A percentile compares a stretch with the other conserved stretches of the same genome.
Evolutionary conservation across 2,329 filamentous ascomycete genomes (phyloP).

Genomic region (Trichoderma citrinoviride): DNA sequence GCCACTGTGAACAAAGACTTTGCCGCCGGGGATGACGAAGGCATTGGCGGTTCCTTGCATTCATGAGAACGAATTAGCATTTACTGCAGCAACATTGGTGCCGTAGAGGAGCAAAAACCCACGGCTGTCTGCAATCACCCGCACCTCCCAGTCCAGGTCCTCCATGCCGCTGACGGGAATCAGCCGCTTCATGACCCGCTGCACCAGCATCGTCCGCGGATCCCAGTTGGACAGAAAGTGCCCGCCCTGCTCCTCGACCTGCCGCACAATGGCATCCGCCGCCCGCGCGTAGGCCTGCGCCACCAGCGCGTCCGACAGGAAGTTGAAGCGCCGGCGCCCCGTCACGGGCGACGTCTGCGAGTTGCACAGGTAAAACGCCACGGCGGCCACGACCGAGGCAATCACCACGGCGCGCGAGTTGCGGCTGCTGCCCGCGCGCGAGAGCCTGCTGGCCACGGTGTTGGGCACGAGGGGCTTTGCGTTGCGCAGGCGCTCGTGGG

Average conservation of each 20-base stretch:
- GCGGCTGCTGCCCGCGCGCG: conserved; percentile 31
- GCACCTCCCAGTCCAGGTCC: conserved; percentile 65
- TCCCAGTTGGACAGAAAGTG: conserved; percentile 60
- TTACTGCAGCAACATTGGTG: background rate
- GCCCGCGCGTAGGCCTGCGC: conserved; percentile 37
- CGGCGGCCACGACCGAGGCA: conserved; percentile 43
- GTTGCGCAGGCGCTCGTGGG: conserved; percentile 31
- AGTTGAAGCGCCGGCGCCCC: conserved; percentile 70
- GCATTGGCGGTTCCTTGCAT: conserved; percentile 64
- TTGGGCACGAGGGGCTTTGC: conserved; percentile 36
- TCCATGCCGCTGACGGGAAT: conserved; percentile 64
- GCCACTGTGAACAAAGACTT: conserved; percentile 76
- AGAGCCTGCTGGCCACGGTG: conserved; percentile 28
- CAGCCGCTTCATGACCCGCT: conserved; percentile 62
- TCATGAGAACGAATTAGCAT: background rate
- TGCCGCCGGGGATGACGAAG: conserved; percentile 74
- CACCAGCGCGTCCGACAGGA: conserved; percentile 56
- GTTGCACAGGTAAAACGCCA: conserved; percentile 64
- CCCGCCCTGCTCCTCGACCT: conserved; percentile 50
- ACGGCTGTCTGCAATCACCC: conserved; percentile 67
- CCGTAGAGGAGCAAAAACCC: conserved; percentile 27
- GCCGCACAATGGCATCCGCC: conserved; percentile 46
- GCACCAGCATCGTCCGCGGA: conserved; percentile 54
- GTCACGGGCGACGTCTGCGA: conserved; percentile 71
- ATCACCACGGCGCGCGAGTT: conserved; percentile 40